phyloP scores from a whole-genome alignment of 495 filamentous ascomycete genomes.

The Hypomontagnella monticulosa region DNA sequence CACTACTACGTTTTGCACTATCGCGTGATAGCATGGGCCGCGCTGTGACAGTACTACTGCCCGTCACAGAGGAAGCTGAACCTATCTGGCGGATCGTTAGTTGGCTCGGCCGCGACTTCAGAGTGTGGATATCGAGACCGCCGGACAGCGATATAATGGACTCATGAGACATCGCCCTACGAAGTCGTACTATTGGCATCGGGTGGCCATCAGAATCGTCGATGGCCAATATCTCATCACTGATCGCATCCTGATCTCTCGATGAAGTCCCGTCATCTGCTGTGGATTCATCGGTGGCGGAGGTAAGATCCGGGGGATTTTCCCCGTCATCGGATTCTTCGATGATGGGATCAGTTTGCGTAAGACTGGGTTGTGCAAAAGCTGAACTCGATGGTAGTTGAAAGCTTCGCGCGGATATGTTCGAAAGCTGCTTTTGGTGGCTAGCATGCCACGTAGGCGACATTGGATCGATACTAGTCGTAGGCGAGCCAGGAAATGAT shows the following conservation, averaged over 20 bases:
- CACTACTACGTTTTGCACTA: conserved; percentile 49
- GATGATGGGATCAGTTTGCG: conserved; percentile 38
- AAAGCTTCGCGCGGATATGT: conserved; percentile 62
- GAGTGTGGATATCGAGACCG: conserved; percentile 64
- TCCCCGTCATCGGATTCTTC: conserved; percentile 44
- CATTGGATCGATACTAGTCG: conserved; percentile 69
- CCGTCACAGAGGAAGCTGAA: conserved; percentile 53
- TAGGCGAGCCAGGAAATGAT: conserved; percentile 79
- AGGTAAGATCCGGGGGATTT: conserved; percentile 20
- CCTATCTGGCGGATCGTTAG: conserved; percentile 58
- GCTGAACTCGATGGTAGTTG: conserved; percentile 36
- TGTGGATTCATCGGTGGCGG: conserved; percentile 27
- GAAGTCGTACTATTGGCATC: conserved; percentile 36
- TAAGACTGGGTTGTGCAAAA: conserved; percentile 23
- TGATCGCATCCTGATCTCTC: conserved; percentile 1
- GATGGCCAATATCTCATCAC: conserved; percentile 13
- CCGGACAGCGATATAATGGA: conserved; percentile 65
- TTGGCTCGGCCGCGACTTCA: conserved; percentile 62
- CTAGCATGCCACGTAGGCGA: conserved; percentile 61
- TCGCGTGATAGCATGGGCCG: conserved; percentile 51
- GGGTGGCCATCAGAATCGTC: conserved; percentile 31
- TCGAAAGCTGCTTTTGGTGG: conserved; percentile 64
- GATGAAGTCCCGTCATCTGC: conserved; percentile 34
- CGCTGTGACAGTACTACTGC: conserved; percentile 53
- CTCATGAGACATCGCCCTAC: conserved; percentile 60